Evolutionary conservation across 2,329 filamentous ascomycete species (phyloP).

Genomic region (Ascochyta koolunga): DNA sequence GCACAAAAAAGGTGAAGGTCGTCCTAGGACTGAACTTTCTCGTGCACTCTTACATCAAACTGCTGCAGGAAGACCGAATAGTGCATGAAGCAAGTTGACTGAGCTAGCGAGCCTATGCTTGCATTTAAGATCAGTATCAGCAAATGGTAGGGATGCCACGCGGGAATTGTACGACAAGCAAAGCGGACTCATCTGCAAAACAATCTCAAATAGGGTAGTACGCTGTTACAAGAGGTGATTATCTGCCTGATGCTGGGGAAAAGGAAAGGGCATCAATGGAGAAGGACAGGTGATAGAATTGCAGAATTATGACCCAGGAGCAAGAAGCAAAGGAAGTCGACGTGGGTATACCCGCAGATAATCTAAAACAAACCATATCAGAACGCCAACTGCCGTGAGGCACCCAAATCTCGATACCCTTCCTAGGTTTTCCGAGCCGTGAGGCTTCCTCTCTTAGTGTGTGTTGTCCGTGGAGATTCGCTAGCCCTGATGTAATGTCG

Average conservation of each 20-base stretch:
- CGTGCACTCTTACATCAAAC: neutral
- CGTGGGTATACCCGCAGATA: constrained; percentile 17
- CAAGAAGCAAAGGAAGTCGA: constrained; percentile 2
- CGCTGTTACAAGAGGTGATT: neutral
- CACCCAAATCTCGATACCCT: constrained; percentile 26
- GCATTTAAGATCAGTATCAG: constrained; percentile 3
- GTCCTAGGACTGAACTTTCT: neutral
- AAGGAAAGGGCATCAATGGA: neutral
- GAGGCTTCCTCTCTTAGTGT: constrained; percentile 43
- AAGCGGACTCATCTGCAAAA: constrained; percentile 6
- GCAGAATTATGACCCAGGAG: neutral
- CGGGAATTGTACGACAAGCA: constrained; percentile 4
- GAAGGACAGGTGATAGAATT: neutral
- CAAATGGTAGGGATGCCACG: constrained; percentile 3
- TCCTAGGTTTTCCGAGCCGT: constrained; percentile 36
- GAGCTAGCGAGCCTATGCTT: neutral
- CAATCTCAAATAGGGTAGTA: constrained; percentile 3
- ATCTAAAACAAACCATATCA: constrained; percentile 16
- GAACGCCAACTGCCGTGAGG: constrained; percentile 41
- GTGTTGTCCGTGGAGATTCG: constrained; percentile 33
- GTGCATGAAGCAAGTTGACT: neutral
- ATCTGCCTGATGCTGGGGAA: neutral
- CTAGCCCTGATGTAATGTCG: constrained; percentile 26
- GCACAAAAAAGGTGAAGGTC: neutral
- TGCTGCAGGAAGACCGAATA: neutral